Percentiles rank a stretch among this genome's conserved stretches.
These are phyloP conservation scores for Potentilla sterilis DNA, from an alignment of 306 rosid genomes.

Conservation along the genomic window DNA sequence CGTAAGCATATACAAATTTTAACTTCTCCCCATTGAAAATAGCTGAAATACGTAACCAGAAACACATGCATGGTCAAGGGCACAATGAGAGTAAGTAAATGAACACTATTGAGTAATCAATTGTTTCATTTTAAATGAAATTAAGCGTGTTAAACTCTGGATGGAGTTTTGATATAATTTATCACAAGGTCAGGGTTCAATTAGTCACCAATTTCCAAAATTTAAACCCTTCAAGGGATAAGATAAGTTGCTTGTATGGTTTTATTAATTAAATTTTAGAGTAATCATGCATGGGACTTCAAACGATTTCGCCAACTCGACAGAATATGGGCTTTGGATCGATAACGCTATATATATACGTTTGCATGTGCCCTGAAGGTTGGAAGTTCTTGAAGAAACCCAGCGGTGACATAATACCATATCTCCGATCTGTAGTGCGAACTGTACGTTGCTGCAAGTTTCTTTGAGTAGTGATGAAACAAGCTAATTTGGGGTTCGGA, in stretches of 20 bases:
- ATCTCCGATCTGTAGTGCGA: neutral
- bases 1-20: conserved; percentile 5
- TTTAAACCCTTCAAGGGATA: neutral
- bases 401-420: conserved; percentile 4
- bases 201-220: too few species aligned
- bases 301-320: neutral
- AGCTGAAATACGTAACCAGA: neutral
- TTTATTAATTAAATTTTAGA: neutral
- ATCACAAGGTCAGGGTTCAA: too few species aligned
- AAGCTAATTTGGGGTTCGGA: neutral
- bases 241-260: neutral
- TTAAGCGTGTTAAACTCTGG: too few species aligned
- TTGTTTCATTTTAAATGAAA: neutral
- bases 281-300: neutral
- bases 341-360: neutral
- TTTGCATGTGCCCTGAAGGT: neutral
- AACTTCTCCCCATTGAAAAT: neutral
- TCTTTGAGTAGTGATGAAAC: neutral
- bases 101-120: too few species aligned
- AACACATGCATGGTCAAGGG: conserved; percentile 1
- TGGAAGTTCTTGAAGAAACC: conserved; percentile 2
- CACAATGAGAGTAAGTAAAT: neutral
- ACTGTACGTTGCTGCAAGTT: neutral
- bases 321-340: neutral
- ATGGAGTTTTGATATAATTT: too few species aligned